A percentile compares a stretch with the other conserved stretches of the same genome.
These are phyloP conservation scores for Musa itinerans DNA, from an alignment of 176 grass and related monocot species.

Conservation along the genomic window DNA sequence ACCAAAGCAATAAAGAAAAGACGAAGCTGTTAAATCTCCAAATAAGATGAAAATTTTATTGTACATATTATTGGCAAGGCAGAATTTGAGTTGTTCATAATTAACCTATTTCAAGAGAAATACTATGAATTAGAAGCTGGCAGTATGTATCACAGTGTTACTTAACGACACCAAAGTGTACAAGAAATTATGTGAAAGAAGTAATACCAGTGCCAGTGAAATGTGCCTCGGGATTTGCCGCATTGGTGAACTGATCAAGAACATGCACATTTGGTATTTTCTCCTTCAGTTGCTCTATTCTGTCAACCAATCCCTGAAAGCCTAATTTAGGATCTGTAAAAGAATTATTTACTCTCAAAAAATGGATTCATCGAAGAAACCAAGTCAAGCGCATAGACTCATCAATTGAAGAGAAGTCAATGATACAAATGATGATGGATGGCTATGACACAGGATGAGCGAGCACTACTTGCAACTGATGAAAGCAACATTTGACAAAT, in stretches of 20 bases:
- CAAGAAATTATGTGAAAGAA: neutral
- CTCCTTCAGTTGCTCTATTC: slow-evolving; percentile 48
- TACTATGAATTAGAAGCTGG: neutral
- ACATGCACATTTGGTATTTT: slow-evolving; percentile 44
- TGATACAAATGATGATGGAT: neutral
- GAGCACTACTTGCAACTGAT: neutral
- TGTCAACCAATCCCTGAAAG: slow-evolving; percentile 34
- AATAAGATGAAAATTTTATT: too few relatives aligned
- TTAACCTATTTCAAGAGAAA: neutral
- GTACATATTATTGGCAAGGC: too few relatives aligned
- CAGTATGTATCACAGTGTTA: too few relatives aligned
- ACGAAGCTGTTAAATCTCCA: too few relatives aligned
- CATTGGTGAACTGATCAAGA: slow-evolving; percentile 52
- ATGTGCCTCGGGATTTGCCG: slow-evolving; percentile 67
- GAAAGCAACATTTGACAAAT: neutral
- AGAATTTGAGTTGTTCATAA: neutral
- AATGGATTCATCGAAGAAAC: neutral
- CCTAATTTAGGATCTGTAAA: slow-evolving; percentile 63
- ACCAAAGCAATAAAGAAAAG: too few relatives aligned
- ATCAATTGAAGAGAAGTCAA: neutral
- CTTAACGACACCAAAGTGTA: neutral
- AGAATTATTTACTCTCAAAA: neutral
- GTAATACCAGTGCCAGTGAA: slow-evolving; percentile 55
- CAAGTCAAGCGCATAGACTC: neutral
- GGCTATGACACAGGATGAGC: too few relatives aligned